Evolutionary conservation across 2,329 filamentous ascomycete species (phyloP), one percentile per base, ranked within the genome.

Genomic region (Coleophoma crateriformis): DNA sequence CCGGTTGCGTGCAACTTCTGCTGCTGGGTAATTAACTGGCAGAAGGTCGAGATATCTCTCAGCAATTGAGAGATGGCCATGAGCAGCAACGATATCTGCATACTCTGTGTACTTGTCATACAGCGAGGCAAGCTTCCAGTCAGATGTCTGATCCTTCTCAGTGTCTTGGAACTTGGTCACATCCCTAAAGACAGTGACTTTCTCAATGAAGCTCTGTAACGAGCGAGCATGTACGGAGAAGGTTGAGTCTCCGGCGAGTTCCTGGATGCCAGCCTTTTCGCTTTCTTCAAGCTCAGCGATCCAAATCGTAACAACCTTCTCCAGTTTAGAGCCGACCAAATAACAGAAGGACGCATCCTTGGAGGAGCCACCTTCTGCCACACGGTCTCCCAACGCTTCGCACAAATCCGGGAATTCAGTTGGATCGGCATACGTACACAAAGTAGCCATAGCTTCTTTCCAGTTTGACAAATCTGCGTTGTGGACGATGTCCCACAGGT

Each of bases 61-160:
- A 5, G 94, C 95, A 59, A 90, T 82, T 33, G 83, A 77, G 48
- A 99, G 74, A 61, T 95, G 88, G 12, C 95, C 94, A 63, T 96
- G 89, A 7, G 89, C 84, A 43, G 94, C 90, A 50, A 95, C 83
- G 57, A 99, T 91, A 65, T 99, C 92, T 13, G 94, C 92, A 67
- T 97, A 99, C 71, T 99, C 94, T 27, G 88, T 85, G 65, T 99
- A 99, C 71, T 96, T 96, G 66, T 90, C 85, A 68, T 99, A 99
- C 47, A 99, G 74, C 2, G 85, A 77, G 35, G 84, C 79, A 52
- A 99, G 82, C 71, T 95, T 96, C 92, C 92, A 99, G 59, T 85
- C 88, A 1, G 84, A 84, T 10, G 80, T 76, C 58, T 88, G 80
- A 43, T 72, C 71, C 55, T 81, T 81, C 63, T 96, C 90, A 8